phyloP scores from a whole-genome alignment of 2,329 filamentous ascomycete genomes.

The Fusarium robinianum region DNA sequence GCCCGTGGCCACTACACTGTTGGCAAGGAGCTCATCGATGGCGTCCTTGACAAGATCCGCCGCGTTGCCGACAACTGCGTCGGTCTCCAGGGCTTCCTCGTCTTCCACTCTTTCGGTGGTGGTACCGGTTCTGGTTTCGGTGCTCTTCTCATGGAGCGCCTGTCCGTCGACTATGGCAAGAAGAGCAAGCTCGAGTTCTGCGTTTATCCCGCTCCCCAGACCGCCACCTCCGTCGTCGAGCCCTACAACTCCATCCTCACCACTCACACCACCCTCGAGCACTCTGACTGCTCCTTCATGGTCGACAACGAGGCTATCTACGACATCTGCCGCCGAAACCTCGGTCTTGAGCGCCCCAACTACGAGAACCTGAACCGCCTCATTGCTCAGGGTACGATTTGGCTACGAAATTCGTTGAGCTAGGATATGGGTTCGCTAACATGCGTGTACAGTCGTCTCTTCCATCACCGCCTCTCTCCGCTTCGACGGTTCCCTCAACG shows the following conservation, averaged over 20 bases:
- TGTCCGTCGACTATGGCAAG: conserved; percentile 99
- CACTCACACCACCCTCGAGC: conserved; percentile 98
- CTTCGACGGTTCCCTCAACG: conserved; percentile 98
- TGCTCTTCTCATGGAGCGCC: conserved; percentile 96
- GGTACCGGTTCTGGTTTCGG: conserved; percentile 99
- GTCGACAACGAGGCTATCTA: conserved; percentile 99
- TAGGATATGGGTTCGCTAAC: conserved; percentile 25
- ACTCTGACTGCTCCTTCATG: conserved; percentile 99
- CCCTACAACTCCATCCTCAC: conserved; percentile 99
- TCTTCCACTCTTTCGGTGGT: conserved; percentile 99
- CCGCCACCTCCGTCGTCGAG: conserved; percentile 96
- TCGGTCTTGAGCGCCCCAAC: conserved; percentile 95
- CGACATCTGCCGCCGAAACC: conserved; percentile 97
- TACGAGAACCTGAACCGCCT: conserved; percentile 99
- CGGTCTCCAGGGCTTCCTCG: conserved; percentile 97
- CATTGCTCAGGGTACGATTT: conserved; percentile 81
- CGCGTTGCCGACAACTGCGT: conserved; percentile 97
- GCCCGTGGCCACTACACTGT: conserved; percentile 99
- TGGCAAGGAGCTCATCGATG: conserved; percentile 98
- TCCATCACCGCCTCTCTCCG: conserved; percentile 98
- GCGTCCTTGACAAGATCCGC: conserved; percentile 96
- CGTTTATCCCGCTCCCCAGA: conserved; percentile 97
- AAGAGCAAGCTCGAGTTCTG: conserved; percentile 99
- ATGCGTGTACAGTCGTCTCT: conserved; percentile 74
- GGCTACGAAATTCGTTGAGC: background rate